Evolutionary conservation across 371 early-diverging fungal genomes (phyloP).

Genomic region (Mortierella sp.): DNA sequence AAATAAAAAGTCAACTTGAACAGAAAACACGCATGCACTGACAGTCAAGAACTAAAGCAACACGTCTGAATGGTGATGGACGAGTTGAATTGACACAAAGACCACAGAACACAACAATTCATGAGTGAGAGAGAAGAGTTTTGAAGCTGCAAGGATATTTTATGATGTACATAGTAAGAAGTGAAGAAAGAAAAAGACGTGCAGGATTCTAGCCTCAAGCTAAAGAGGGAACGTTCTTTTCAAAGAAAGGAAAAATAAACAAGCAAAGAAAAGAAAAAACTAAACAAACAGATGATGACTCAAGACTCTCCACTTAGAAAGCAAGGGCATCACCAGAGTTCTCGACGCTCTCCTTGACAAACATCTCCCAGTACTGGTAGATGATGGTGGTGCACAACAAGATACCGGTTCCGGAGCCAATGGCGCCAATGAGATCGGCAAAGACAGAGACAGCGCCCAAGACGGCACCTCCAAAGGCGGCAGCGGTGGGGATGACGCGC

Average conservation of each 20-base stretch:
- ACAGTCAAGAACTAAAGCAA: too few species aligned
- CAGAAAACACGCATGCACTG: too few species aligned
- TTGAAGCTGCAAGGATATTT: conserved; percentile 18
- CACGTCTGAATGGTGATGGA: too few species aligned
- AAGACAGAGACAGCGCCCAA: conserved; percentile 96
- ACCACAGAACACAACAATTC: too few species aligned
- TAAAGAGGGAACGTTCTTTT: background rate
- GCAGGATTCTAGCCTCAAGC: background rate
- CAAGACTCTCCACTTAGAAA: conserved; percentile 26
- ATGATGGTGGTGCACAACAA: conserved; percentile 99
- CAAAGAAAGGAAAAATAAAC: background rate
- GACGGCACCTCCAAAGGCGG: conserved; percentile 96
- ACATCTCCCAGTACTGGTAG: conserved; percentile 99
- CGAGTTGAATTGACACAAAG: too few species aligned
- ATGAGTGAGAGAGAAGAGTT: background rate
- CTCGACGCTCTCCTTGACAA: conserved; percentile 86
- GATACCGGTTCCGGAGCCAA: conserved; percentile 99
- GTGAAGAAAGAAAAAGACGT: background rate
- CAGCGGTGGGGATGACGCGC: conserved; percentile 97
- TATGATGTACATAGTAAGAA: conserved; percentile 43
- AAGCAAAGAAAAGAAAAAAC: conserved; percentile 1
- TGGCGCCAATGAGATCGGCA: conserved; percentile 95
- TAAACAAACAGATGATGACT: background rate
- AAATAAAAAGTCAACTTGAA: too few species aligned
- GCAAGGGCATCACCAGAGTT: conserved; percentile 57